Evolutionary conservation across 768 basidiomycete species (phyloP), one percentile per base, ranked within the genome.

Genomic region (Paxillus ammoniavirescens): DNA sequence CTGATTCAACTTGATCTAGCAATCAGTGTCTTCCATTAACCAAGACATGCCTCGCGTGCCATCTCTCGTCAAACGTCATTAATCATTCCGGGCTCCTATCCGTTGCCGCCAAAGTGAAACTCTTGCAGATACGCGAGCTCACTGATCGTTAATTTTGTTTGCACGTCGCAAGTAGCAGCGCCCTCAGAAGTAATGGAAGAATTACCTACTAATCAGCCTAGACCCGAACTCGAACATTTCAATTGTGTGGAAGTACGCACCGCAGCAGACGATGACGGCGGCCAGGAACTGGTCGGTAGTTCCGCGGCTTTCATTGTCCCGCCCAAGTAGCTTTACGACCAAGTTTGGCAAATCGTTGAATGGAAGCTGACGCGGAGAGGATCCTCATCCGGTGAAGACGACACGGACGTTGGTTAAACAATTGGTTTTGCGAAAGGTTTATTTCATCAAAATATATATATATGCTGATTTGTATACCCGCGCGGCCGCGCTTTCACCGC

Each of bases 361-460:
- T 51, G 50, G 53, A 64, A 61, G 57, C 43, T 59, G 56, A 13
- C 1, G 43, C 59, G 38, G 47, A 41, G 46, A 55, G 44, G 37
- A 21, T 33, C 12, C 35, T 49, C 42, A 47, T 30, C 47, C 64
- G 61, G 64, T 61, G 44, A 46, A 0, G 37, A 38, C 15, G 14
- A 33, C 7, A 33, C 12, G 8, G 12, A 9, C 12, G 31, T 43
- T 43, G 42, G 18, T 7, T 7, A 43, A 21, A 13, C 26, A 26
- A 26, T 26, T 26, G 26, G 26, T 26, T 26, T 26, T 26, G 26
- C 26, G 26, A 2, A 26, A 26, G 23, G 2, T 26, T 26, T 26
- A 26, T 26, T 26, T 26, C 26, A 26, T 26, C 26, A 26, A 26
- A 26, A 6, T 3, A 26, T 3, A 26, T 26, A 6, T 3, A 26